A percentile compares a stretch with the other conserved stretches of the same genome.
These are phyloP conservation scores for Kandelia obovata DNA, from an alignment of 345 rosid genomes.

Conservation along the genomic window DNA sequence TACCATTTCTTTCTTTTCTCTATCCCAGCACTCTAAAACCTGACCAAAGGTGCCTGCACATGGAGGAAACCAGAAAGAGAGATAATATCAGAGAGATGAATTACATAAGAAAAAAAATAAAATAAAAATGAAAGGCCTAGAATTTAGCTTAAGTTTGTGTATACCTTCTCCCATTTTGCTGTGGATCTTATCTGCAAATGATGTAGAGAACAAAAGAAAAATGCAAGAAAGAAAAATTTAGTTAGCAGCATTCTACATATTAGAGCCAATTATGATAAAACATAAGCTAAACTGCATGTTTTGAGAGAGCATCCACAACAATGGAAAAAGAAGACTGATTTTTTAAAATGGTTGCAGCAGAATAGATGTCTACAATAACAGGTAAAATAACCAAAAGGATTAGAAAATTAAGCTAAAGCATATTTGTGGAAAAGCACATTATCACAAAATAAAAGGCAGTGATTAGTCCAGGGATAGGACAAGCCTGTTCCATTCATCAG, in stretches of 20 bases:
- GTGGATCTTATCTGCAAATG: conserved; percentile 64
- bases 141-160: not conserved
- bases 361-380: not conserved
- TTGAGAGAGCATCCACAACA: not conserved
- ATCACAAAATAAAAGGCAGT: no score
- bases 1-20: conserved; percentile 82
- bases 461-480: no score
- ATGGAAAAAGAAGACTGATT: no score
- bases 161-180: conserved; percentile 96
- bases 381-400: not conserved
- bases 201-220: not conserved
- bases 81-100: conserved; percentile 10
- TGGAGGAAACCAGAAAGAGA: not conserved
- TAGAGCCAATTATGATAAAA: not conserved
- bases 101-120: not conserved
- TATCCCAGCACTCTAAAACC: conserved; percentile 91
- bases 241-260: not conserved
- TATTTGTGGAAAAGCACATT: no score
- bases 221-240: not conserved
- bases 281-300: not conserved
- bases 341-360: not conserved
- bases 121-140: not conserved
- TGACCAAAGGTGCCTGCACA: conserved; percentile 80
- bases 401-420: no score
- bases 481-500: no score